phyloP scores from a whole-genome alignment of 495 filamentous ascomycete genomes.

The Bathelium albidoporum region DNA sequence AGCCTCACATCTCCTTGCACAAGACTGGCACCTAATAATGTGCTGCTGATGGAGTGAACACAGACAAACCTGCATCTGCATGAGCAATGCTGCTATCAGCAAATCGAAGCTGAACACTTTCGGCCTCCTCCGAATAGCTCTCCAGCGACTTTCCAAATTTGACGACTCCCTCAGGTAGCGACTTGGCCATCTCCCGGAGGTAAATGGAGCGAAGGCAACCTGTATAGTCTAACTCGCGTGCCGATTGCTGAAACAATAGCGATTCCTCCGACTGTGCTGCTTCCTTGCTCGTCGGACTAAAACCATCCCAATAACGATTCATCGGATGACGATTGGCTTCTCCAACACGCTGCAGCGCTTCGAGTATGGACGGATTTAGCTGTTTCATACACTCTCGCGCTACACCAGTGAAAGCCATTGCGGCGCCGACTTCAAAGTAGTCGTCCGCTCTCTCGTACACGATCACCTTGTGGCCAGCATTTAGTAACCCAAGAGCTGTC shows the following conservation, averaged over 20 bases:
- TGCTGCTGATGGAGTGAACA: neutral
- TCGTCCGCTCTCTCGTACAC: conserved; percentile 20
- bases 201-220: neutral
- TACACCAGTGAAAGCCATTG: conserved; percentile 17
- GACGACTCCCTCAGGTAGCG: neutral
- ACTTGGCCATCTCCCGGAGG: neutral
- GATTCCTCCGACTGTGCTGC: neutral
- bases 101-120: neutral
- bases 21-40: neutral
- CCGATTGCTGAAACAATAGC: neutral
- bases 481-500: conserved; percentile 18
- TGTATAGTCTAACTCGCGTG: neutral
- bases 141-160: neutral
- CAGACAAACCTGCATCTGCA: neutral
- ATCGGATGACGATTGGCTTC: conserved; percentile 3
- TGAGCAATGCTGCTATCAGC: neutral
- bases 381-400: conserved; percentile 16
- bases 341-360: conserved; percentile 9
- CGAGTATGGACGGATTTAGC: conserved; percentile 15
- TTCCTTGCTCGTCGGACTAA: neutral
- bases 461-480: conserved; percentile 13
- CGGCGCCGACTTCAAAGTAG: conserved; percentile 20
- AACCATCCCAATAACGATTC: conserved; percentile 12
- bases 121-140: neutral
- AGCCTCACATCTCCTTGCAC: neutral